Percentiles rank a stretch among this genome's conserved stretches.
phyloP scores from a whole-genome alignment of 371 early-diverging fungal genomes.

The Rhizopus sp. region DNA sequence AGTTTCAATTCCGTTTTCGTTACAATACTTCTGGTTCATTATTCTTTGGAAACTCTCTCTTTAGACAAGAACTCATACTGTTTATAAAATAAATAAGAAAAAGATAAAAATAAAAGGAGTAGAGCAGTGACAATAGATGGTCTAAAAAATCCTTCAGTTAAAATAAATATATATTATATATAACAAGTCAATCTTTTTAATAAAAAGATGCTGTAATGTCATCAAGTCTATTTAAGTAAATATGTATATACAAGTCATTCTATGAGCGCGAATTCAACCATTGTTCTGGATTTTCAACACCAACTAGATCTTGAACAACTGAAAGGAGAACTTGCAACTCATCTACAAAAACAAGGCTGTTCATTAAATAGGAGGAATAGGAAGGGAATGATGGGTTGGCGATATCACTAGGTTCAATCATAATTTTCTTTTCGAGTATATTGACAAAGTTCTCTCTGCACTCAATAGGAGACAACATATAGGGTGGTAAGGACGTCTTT shows the following conservation, averaged over 20 bases:
- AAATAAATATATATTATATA: too few species aligned
- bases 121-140: too few species aligned
- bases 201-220: too few species aligned
- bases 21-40: background rate
- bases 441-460: conserved; percentile 26
- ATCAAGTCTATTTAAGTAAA: background rate
- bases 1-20: too few species aligned
- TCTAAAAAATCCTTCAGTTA: too few species aligned
- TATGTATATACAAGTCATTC: background rate
- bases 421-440: conserved; percentile 27
- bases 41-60: background rate
- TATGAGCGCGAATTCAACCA: conserved; percentile 33
- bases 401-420: conserved; percentile 26
- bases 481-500: conserved; percentile 47
- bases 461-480: conserved; percentile 35
- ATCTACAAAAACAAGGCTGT: conserved; percentile 34
- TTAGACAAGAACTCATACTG: too few species aligned
- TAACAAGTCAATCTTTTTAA: too few species aligned
- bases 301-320: conserved; percentile 34
- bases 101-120: too few species aligned
- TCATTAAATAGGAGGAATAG: conserved; percentile 40
- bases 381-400: conserved; percentile 30
- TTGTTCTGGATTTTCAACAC: conserved; percentile 41
- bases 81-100: too few species aligned
- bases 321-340: conserved; percentile 34